A percentile compares a stretch with the other conserved stretches of the same genome.
These are phyloP conservation scores for Hsuehochloa calcarea DNA, from an alignment of 176 grass and related monocot genomes.

Conservation along the genomic window DNA sequence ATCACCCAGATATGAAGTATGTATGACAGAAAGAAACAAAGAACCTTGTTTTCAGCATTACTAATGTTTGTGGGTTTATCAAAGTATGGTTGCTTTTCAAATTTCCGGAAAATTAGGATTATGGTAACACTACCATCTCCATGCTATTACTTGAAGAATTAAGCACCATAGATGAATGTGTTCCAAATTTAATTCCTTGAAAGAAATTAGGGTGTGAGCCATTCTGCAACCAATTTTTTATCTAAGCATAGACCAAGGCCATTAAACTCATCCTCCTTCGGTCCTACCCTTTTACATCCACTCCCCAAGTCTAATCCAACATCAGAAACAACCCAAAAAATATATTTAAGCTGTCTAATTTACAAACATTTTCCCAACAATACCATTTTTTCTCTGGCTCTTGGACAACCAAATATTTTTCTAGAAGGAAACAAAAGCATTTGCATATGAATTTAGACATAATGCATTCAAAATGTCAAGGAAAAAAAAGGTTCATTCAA, in stretches of 20 bases:
- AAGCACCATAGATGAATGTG: background rate
- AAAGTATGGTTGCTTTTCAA: background rate
- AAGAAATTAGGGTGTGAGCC: background rate
- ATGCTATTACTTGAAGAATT: background rate
- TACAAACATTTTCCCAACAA: background rate
- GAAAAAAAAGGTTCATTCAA: background rate
- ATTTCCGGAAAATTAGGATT: background rate
- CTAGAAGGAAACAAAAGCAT: background rate
- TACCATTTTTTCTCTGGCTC: background rate
- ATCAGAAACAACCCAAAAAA: background rate
- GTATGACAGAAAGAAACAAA: background rate
- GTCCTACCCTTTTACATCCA: background rate
- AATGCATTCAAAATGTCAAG: background rate
- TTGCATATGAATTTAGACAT: background rate
- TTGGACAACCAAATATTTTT: background rate
- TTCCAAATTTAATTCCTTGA: background rate
- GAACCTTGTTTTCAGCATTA: background rate
- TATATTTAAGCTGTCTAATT: background rate
- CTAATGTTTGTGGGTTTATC: background rate
- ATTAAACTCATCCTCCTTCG: background rate
- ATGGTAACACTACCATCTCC: background rate
- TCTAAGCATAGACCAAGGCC: background rate
- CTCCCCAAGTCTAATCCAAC: background rate
- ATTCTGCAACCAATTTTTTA: background rate
- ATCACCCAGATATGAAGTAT: background rate